Evolutionary conservation across 73 alveolate genomes (phyloP), one percentile per base, ranked within the genome.

Genomic region (Tetrahymena elliotti): DNA sequence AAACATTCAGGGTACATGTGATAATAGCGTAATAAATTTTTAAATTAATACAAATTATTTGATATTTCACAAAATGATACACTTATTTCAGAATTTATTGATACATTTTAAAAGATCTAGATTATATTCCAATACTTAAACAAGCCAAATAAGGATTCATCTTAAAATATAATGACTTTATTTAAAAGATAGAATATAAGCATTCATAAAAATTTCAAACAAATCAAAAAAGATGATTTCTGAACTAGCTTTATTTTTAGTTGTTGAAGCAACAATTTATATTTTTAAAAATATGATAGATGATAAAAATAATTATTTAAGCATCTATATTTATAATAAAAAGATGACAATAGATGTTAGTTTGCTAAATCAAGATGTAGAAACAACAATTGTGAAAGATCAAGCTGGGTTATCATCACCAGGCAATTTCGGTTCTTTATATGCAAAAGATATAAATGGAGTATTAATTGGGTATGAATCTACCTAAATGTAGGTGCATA

Each of bases 371-470:
- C 53, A 53, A 5, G 93, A 93, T 47, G 83, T 94, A 93, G 12
- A 68, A 47, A 53, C 93, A 15, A 35, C 53, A 53, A 88, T 94
- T 94, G 83, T 47, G 31, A 94, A 94, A 92, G 93, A 40, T 20
- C 37, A 84, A 33, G 39, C 47, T 84, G 93, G 95, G n/a, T 84
- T 94, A 7, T 35, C 38, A 13, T 88, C 96, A 2, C 83, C 47
- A 47, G 96, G 95, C 13, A 84, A 94, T 9, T 52, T 84, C 33
- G 68, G 95, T 8, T 52, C 39, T 39, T 52, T 94, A n/a, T 94
- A 94, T 94, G 96, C 96, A 24, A 94, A 94, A 84, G 96, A 94
- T 82, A 94, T 94, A 7, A 94, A 94, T 94, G 96, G 96, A 7
- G 35, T 84, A 83, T 68, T 94, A 24, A 52, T 47, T 84, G 96